Base-by-base conservation (phyloP, 305 asterid genomes). In the Rubia peregrina region DNA sequence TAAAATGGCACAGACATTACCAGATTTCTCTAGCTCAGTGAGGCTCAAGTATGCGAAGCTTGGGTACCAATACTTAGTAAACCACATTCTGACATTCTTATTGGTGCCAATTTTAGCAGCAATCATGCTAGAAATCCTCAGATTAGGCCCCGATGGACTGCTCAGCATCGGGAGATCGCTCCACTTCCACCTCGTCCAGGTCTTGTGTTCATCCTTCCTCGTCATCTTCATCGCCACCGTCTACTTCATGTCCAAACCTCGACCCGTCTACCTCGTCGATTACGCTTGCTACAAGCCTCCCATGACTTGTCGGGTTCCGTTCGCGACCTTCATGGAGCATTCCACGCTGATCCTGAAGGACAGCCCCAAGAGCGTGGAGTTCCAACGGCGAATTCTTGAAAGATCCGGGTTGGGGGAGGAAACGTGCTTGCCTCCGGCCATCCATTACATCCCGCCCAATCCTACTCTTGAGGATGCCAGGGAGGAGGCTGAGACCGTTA, bases 351-450 rank as follows among this genome's bases (percentile, higher is more conserved):
- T 73, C 44, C 85, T 85, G 65, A 84, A 82, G 12, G 88, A 85
- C 4, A 85, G 83, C 67, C 95, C 97, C 3, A 88, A 87, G 42
- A 83, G 89, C 38, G 95, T 90, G 0, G 94, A 90, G 6, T 90
- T 88, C 74, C 97, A 88, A 56, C 88, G 88, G 95, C 79, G 90
- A 0, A 88, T 90, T 71, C 88, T 90, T 0, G 97, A 90, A 61
- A 67, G 96, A 26, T 90, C 97, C 0, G 97, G 97, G 5, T 83
- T 90, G 17, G 95, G 97, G 8, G 91, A 90, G 55, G 97, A 90
- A 42, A 90, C 97, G 0, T 88, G 92, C 14, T 74, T 90, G 61
- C 95, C 95, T 0, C 86, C 92, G 1, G 86, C 89, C 0, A 82
- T 86, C 40, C 94, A 90, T 62, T 85, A 83, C 49, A 84, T 90